These are phyloP conservation scores for Pichia manshurica DNA, from an alignment of 805 yeast genomes.

Conservation along the genomic window DNA sequence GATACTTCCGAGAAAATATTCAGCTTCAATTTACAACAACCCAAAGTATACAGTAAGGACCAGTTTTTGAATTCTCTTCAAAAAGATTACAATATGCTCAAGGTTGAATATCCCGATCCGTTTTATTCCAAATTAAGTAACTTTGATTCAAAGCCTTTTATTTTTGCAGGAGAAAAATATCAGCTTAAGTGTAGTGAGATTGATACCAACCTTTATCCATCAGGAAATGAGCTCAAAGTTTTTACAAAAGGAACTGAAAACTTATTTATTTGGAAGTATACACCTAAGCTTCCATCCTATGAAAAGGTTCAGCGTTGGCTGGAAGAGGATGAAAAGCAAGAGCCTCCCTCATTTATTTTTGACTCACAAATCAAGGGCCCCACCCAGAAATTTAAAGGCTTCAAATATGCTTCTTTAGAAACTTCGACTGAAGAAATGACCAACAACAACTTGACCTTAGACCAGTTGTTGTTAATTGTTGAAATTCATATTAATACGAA, in stretches of 20 bases:
- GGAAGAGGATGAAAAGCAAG: constrained; percentile 14
- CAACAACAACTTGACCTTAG: constrained; percentile 34
- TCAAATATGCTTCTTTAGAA: constrained; percentile 33
- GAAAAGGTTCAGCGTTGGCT: constrained; percentile 34
- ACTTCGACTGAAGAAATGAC: constrained; percentile 27
- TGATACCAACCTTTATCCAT: constrained; percentile 24
- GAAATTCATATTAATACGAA: constrained; percentile 64
- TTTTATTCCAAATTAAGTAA: constrained; percentile 51
- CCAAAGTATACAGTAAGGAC: constrained; percentile 14
- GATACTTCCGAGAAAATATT: neutral
- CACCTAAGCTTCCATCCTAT: constrained; percentile 42
- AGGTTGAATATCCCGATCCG: constrained; percentile 56
- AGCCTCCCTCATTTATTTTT: constrained; percentile 16
- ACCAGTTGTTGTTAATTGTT: constrained; percentile 50
- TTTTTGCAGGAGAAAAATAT: constrained; percentile 64
- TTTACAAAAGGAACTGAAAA: neutral
- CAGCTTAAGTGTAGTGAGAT: constrained; percentile 35
- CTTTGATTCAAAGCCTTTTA: constrained; percentile 46
- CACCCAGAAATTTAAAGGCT: constrained; percentile 36
- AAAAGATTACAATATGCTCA: constrained; percentile 37
- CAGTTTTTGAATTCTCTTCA: constrained; percentile 34
- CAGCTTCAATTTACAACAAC: constrained; percentile 16
- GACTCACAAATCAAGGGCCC: constrained; percentile 49
- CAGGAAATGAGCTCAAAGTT: constrained; percentile 2
- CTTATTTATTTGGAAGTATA: constrained; percentile 12